Conservation (phyloP, 495 filamentous ascomycete genomes). For the Neurospora sp. region DNA sequence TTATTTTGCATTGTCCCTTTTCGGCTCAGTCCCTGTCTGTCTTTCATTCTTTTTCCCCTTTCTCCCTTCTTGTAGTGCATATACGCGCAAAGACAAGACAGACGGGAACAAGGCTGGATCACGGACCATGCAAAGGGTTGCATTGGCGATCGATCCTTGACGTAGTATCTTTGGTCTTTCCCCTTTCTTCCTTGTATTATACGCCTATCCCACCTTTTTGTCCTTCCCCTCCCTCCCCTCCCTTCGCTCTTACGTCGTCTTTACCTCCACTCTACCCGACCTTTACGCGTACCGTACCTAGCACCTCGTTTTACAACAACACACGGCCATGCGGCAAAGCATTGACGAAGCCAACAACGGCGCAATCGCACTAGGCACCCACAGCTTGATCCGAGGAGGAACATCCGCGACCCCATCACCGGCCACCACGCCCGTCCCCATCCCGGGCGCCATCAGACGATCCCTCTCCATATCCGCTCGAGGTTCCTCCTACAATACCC, state of each 20-base stretch:
- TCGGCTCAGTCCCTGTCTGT: background rate
- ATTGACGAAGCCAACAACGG: background rate
- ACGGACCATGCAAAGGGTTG: background rate
- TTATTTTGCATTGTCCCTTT: background rate
- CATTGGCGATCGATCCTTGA: background rate
- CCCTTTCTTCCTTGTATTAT: background rate
- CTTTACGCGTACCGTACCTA: background rate
- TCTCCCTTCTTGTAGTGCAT: background rate
- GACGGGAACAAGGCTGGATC: background rate
- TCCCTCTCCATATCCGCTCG: background rate
- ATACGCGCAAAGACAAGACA: background rate
- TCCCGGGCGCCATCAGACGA: background rate
- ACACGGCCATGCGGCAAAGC: background rate
- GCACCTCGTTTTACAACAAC: background rate
- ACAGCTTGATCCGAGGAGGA: background rate
- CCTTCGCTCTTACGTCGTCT: background rate
- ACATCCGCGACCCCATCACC: background rate
- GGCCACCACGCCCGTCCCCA: background rate
- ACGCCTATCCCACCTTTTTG: background rate
- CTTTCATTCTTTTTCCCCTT: background rate
- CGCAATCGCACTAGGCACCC: slow-evolving; percentile 7
- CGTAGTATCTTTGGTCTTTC: background rate
- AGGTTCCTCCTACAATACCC: background rate
- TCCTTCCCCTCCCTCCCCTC: background rate
- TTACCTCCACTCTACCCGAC: background rate